These are phyloP conservation scores for Alisma plantagoaquatica DNA, from an alignment of 106 monocot species.

Conservation along the genomic window DNA sequence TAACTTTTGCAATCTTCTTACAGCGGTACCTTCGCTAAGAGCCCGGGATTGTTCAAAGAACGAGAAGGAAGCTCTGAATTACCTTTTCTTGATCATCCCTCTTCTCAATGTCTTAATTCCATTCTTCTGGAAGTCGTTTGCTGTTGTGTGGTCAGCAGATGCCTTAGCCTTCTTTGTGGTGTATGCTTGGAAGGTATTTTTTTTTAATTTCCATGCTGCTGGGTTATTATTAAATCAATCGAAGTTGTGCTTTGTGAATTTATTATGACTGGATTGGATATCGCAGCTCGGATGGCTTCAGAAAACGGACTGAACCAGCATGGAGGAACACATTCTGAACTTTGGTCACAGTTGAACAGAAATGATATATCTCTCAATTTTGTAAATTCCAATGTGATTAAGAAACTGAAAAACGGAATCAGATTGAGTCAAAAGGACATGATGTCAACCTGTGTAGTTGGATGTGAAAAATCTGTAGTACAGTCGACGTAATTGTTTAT, in stretches of 20 bases:
- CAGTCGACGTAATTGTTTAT: too few species aligned
- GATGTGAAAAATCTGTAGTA: too few species aligned
- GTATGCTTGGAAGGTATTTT: constrained; percentile 83
- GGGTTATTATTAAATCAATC: not conserved
- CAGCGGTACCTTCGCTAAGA: constrained; percentile 9
- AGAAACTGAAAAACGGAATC: too few species aligned
- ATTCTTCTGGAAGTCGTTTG: constrained; percentile 69
- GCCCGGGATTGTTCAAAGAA: too few species aligned
- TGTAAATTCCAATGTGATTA: too few species aligned
- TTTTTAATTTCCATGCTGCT: not conserved
- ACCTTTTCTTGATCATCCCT: constrained; percentile 68
- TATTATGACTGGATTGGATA: not conserved
- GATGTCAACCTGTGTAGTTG: too few species aligned
- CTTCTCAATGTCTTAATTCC: constrained; percentile 67
- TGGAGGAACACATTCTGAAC: too few species aligned
- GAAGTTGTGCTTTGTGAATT: not conserved
- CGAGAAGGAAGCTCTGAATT: constrained; percentile 92
- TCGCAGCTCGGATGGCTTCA: constrained; percentile 73
- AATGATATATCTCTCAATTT: too few species aligned
- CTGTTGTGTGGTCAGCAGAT: constrained; percentile 91
- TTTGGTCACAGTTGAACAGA: too few species aligned
- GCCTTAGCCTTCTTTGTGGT: constrained; percentile 56
- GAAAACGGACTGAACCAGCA: constrained; percentile 21
- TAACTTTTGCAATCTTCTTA: not conserved
- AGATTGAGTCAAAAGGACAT: too few species aligned